phyloP scores from a whole-genome alignment of 176 grass and related monocot species.

The Zoysia pacifica region DNA sequence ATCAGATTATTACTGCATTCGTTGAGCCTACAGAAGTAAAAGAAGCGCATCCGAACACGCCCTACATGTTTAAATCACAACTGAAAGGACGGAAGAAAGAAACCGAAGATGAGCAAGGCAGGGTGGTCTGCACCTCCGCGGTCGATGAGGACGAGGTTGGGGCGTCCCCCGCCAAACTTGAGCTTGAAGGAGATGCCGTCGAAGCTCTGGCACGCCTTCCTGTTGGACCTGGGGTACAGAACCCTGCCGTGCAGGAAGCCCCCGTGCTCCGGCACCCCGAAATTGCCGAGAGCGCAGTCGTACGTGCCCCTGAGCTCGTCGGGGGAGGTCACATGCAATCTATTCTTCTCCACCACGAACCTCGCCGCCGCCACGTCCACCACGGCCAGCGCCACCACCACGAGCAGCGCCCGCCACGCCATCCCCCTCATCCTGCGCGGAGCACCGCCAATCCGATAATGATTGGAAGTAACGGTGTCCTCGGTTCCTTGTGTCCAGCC shows the following conservation, averaged over 20 bases:
- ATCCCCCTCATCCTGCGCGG: constrained; percentile 49
- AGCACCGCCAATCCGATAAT: background rate
- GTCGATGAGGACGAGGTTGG: constrained; percentile 70
- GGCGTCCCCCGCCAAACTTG: constrained; percentile 47
- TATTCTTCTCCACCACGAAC: constrained; percentile 97
- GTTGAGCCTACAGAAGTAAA: too few species aligned
- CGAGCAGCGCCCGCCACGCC: constrained; percentile 44
- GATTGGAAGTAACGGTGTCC: background rate
- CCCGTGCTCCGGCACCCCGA: constrained; percentile 81
- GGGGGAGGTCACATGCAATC: constrained; percentile 71
- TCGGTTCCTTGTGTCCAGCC: too few species aligned
- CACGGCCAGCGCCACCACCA: constrained; percentile 33
- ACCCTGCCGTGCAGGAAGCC: constrained; percentile 72
- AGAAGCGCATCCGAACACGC: too few species aligned
- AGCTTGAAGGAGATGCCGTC: constrained; percentile 64
- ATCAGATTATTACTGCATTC: background rate
- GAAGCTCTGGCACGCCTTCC: constrained; percentile 70
- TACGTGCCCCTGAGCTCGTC: constrained; percentile 64
- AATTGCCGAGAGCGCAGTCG: constrained; percentile 87
- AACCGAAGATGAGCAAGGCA: background rate
- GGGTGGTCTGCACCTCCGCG: constrained; percentile 57
- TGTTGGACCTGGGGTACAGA: constrained; percentile 65
- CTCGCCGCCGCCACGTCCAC: constrained; percentile 39
- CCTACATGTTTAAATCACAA: background rate
- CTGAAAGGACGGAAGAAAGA: constrained; percentile 3